Evolutionary conservation across 331 rosid genomes (phyloP).

Genomic region (Malus hybrid): DNA sequence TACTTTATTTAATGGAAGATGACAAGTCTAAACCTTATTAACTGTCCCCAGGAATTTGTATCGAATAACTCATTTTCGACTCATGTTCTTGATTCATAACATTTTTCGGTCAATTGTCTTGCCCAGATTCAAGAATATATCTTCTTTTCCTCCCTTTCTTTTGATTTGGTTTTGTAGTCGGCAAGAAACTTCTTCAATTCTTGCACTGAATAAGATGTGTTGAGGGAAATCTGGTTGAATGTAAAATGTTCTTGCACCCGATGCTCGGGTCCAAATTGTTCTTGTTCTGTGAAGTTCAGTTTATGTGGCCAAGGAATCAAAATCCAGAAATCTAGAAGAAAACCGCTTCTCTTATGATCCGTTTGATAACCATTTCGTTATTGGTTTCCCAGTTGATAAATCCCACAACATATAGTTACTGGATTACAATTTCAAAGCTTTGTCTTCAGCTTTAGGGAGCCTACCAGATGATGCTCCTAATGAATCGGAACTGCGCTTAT

Average conservation of each 20-base stretch:
- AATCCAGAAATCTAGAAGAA: neutral
- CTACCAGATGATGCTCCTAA: constrained; percentile 31
- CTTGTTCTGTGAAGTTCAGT: neutral
- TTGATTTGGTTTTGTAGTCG: neutral
- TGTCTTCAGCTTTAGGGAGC: constrained; percentile 19
- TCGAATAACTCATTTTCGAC: neutral
- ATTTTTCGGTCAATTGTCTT: neutral
- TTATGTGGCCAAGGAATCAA: neutral
- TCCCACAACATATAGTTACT: too few species aligned
- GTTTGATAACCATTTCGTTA: too few species aligned
- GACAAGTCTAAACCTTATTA: neutral
- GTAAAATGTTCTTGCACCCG: neutral
- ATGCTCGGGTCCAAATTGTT: neutral
- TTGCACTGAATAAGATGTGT: neutral
- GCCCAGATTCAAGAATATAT: neutral
- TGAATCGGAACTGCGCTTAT: constrained; percentile 15
- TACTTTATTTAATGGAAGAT: neutral
- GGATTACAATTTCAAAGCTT: constrained; percentile 22
- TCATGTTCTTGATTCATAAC: neutral
- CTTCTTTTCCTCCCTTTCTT: neutral
- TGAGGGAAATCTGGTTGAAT: neutral
- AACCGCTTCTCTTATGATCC: neutral
- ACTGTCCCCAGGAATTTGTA: neutral
- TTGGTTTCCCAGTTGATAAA: too few species aligned
- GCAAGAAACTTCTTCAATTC: neutral